These are phyloP conservation scores for Tremellales sp. DNA, from an alignment of 1,284 basidiomycete species.

Conservation along the genomic window DNA sequence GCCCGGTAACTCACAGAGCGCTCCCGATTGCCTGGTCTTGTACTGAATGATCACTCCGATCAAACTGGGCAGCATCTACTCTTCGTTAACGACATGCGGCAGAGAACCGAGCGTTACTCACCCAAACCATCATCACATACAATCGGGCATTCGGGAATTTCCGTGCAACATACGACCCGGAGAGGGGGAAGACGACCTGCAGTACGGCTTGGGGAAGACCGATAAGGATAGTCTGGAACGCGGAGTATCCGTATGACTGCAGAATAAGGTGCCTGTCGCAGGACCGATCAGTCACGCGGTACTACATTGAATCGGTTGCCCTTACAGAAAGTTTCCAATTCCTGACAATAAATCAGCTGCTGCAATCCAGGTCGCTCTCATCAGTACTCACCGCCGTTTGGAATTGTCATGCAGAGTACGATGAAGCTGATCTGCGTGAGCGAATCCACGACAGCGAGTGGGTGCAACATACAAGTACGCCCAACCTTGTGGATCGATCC, in stretches of 20 bases:
- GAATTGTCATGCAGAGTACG: constrained; percentile 22
- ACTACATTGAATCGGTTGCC: too few relatives aligned
- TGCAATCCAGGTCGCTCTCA: too few relatives aligned
- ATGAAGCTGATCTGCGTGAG: constrained; percentile 9
- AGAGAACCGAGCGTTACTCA: background rate
- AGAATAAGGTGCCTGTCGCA: constrained; percentile 16
- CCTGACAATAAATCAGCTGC: too few relatives aligned
- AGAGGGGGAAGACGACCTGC: constrained; percentile 33
- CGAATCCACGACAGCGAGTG: constrained; percentile 1
- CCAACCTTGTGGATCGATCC: constrained; percentile 33
- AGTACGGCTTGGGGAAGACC: constrained; percentile 32
- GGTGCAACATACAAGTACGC: constrained; percentile 8
- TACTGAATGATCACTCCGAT: constrained; percentile 27
- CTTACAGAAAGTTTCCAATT: constrained; percentile 16
- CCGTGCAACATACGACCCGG: constrained; percentile 28
- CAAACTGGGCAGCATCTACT: constrained; percentile 23
- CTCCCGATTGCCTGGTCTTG: constrained; percentile 15
- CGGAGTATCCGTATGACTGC: constrained; percentile 34
- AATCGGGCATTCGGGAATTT: constrained; percentile 16
- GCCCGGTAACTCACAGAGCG: constrained; percentile 27
- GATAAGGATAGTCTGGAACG: constrained; percentile 35
- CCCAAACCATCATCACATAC: constrained; percentile 24
- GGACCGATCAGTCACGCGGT: too few relatives aligned
- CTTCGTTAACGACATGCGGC: background rate
- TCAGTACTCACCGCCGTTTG: constrained; percentile 37